Evolutionary conservation across 768 basidiomycete genomes (phyloP), one percentile per base, ranked within the genome.

Genomic region (Tylopilus balloui): DNA sequence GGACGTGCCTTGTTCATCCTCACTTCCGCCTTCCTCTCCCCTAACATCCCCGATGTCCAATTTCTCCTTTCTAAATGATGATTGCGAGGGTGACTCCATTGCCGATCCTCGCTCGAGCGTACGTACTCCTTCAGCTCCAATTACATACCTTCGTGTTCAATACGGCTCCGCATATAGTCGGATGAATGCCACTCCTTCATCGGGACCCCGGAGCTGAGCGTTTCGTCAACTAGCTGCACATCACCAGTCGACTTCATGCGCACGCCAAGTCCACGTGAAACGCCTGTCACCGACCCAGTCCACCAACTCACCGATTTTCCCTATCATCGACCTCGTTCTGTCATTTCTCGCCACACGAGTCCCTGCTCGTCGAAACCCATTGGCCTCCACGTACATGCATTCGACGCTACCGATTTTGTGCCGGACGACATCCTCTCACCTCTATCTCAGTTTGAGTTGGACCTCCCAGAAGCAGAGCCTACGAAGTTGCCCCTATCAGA

Each of bases 21-120:
- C 61, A 35, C 63, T 64, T 43, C 59, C 65, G 6, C 71, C 76
- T 13, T 77, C 77, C 13, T 76, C 77, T 2, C 75, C 76, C 19
- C 67, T 71, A 6, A 56, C 71, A 24, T 77, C 77, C 0, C 76
- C 75, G 12, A 65, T 72, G 52, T 70, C 72, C 20, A 55, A 58
- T 29, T 62, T 69, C 31, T 62, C 68, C 31, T 69, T 73, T 23
- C 64, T 72, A 21, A 54, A 65, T 62, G 53, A 60, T 29, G 57
- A 57, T 13, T 42, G 20, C 4, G 52, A 54, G 21, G 53, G 52
- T 31, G 45, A 52, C 45, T 40, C 47, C 14, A 15, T 36, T 23
- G 25, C 37, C 20, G 48, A 63, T 52, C 48, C 51, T 37, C 36
- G 3, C 13, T 47, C 68, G 62, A 58, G 61, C 69, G 76, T 55